Evolutionary conservation across 2,329 filamentous ascomycete species (phyloP), one percentile per base, ranked within the genome.

Genomic region (Fusarium mundagurra): DNA sequence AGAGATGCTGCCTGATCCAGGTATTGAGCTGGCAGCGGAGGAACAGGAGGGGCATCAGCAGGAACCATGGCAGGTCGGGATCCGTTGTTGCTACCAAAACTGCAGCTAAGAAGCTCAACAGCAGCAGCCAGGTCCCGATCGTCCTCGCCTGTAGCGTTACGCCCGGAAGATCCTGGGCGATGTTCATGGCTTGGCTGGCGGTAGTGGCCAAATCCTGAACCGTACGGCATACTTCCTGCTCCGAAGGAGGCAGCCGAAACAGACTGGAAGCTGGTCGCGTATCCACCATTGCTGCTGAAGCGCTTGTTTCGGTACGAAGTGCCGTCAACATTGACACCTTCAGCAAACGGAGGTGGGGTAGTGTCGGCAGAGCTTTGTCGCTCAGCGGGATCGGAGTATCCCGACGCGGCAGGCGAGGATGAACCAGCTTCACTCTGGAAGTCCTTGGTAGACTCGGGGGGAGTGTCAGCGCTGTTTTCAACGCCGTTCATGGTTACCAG

Each of bases 121-220:
- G 96, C 95, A 20, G 95, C 95, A 27, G 95, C 96, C 67, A 98
- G 88, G 74, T 97, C 94, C 53, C 91, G 92, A 80, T 97, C 95
- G 73, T 97, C 94, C 78, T 96, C 91, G 64, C 94, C 92, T 14
- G 91, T 92, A 60, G 87, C 86, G 80, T 92, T 94, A 75, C 90
- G 90, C 43, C 95, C 94, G 11, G 94, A 95, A 4, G 95, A 97
- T 39, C 89, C 89, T 34, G 95, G 94, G 38, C 94, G 91, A 68
- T 89, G 89, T 76, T 95, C 93, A 72, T 91, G 91, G 81, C 93
- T 96, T 76, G 89, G 91, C 72, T 95, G 92, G 69, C 93, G 92
- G 83, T 91, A 89, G 80, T 95, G 87, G 6, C 85, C 83, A 53
- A 87, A 85, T 34, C 81, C 87, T 64, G 86, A 86, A 59, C 81